Base-by-base conservation (phyloP, 768 basidiomycete genomes). In the Crucibulum laeve region DNA sequence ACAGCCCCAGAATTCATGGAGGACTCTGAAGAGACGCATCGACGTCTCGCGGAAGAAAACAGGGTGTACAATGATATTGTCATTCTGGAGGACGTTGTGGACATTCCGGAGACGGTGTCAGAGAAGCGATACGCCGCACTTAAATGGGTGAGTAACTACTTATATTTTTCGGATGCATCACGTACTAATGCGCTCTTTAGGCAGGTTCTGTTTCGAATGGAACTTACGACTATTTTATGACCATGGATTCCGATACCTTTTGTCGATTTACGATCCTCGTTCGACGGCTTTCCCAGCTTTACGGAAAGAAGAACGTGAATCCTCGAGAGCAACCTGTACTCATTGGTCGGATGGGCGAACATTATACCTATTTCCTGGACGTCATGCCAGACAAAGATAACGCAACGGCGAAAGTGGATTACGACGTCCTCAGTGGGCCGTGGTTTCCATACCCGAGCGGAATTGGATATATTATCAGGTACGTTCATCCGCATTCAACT, bases 211-310 rank as follows among this genome's bases (percentile, higher is more conserved):
- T 37, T 14, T 18, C 35, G 11, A 13, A 37, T 5, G 18, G 19
- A 13, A 37, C n/a, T 10, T 37, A 37, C 35, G 35, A 37, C 18
- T 37, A 37, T 19, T 37, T 37, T 37, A 37, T 37, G 35, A 37
- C 35, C 2, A 11, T 37, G 14, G 35, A 37, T 21, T 37, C 35
- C 2, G 35, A 37, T 37, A 14, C 35, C 11, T 37, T 37, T 19
- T n/a, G 13, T n/a, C 35, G 35, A 10, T 21, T 37, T 19, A 10
- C n/a, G 10, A 18, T 18, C 19, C 35, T 37, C 19, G 35, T 18
- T 3, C 35, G 35, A 11, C 14, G 35, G 35, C 13, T 37, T n/a
- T 18, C 35, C 35, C 19, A n/a, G 11, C 19, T 37, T 18, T 18
- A n/a, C 18, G 19, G 10, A 21, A 18, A 21, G n/a, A 11, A 37